phyloP scores from a whole-genome alignment of 2,329 filamentous ascomycete genomes.

The Setomelanomma holmii region DNA sequence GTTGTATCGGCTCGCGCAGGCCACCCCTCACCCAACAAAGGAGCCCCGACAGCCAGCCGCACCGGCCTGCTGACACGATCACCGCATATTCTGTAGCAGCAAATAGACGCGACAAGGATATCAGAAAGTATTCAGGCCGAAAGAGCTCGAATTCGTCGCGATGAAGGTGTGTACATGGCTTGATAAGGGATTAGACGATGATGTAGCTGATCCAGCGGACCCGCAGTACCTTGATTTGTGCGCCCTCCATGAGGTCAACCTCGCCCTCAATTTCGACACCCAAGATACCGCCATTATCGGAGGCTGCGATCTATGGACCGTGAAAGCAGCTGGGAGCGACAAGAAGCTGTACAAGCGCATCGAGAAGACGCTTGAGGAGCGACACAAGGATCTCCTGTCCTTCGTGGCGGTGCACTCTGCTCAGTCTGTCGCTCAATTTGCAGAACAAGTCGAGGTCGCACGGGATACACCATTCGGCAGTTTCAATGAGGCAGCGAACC shows the following conservation, averaged over 20 bases:
- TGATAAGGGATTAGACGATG: slow-evolving; percentile 27
- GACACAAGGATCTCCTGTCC: slow-evolving; percentile 86
- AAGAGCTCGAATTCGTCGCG: slow-evolving; percentile 17
- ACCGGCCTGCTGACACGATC: slow-evolving; percentile 24
- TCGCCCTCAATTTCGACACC: slow-evolving; percentile 94
- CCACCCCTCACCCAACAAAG: slow-evolving; percentile 40
- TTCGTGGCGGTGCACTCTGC: slow-evolving; percentile 88
- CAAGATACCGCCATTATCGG: slow-evolving; percentile 90
- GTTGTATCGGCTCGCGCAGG: slow-evolving; percentile 48
- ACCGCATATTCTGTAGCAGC: slow-evolving; percentile 6
- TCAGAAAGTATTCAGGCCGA: not conserved
- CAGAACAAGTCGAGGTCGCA: slow-evolving; percentile 73
- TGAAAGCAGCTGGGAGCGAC: slow-evolving; percentile 91
- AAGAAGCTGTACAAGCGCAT: slow-evolving; percentile 98
- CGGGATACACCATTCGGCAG: slow-evolving; percentile 91
- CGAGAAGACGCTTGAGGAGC: slow-evolving; percentile 86
- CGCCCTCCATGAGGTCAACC: slow-evolving; percentile 90
- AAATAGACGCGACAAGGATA: slow-evolving; percentile 12
- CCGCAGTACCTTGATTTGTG: slow-evolving; percentile 85
- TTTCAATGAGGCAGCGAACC: slow-evolving; percentile 84
- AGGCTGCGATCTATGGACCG: slow-evolving; percentile 95
- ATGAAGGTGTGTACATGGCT: slow-evolving; percentile 48
- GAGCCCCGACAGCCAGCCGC: slow-evolving; percentile 31
- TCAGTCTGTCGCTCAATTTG: slow-evolving; percentile 75
- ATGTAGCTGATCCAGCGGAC: slow-evolving; percentile 37